These are phyloP conservation scores for Colletotrichum musae DNA, from an alignment of 2,329 filamentous ascomycete genomes.

Conservation along the genomic window DNA sequence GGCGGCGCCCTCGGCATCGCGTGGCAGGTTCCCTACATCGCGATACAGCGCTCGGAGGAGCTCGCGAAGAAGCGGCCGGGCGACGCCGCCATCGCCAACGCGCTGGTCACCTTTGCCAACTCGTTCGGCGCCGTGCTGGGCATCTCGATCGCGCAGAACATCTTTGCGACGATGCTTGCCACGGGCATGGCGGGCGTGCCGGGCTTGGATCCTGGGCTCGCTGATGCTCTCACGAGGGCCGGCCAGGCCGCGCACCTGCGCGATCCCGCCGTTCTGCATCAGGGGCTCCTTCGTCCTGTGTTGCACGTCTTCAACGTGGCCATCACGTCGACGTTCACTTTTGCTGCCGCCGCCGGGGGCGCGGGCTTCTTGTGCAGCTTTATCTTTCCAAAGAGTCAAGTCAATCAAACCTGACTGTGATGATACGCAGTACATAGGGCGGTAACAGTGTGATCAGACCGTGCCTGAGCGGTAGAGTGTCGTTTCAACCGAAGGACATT, in stretches of 20 bases:
- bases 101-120: constrained; percentile 16
- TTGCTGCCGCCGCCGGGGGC: constrained; percentile 30
- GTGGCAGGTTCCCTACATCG: constrained; percentile 25
- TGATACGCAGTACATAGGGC: too few relatives aligned
- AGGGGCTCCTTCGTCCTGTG: not conserved
- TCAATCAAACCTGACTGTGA: too few relatives aligned
- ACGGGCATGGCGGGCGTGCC: not conserved
- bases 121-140: constrained; percentile 13
- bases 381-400: not conserved
- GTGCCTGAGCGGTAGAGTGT: too few relatives aligned
- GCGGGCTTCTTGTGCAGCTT: constrained; percentile 28
- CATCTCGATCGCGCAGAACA: constrained; percentile 5
- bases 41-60: constrained; percentile 12
- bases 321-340: constrained; percentile 13
- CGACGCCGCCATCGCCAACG: constrained; percentile 22
- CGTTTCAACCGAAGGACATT: too few relatives aligned
- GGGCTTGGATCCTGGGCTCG: constrained; percentile 2
- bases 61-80: not conserved
- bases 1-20: constrained; percentile 9
- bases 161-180: constrained; percentile 14
- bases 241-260: constrained; percentile 12
- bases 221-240: constrained; percentile 5
- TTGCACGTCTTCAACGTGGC: constrained; percentile 15
- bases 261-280: not conserved
- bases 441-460: too few relatives aligned